Percentiles rank a stretch among this genome's conserved stretches.
These are phyloP conservation scores for Trichoderma asperellum DNA, from an alignment of 2,329 filamentous ascomycete species.

Conservation along the genomic window DNA sequence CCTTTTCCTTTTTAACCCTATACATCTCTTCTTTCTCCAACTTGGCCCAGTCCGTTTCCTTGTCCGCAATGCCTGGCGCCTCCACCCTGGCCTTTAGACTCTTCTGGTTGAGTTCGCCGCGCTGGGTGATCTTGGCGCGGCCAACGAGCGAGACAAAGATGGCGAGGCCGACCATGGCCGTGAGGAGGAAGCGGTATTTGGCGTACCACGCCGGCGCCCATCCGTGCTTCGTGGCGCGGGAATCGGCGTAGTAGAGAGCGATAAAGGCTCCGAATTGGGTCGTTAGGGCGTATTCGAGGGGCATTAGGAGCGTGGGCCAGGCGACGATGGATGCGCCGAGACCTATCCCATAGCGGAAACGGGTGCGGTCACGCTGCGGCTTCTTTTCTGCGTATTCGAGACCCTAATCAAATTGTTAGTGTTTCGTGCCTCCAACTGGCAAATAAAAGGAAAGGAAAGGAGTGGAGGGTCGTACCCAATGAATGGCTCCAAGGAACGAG, in stretches of 20 bases:
- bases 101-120: slow-evolving; percentile 37
- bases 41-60: slow-evolving; percentile 51
- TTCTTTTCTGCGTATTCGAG: slow-evolving; percentile 78
- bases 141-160: slow-evolving; percentile 83
- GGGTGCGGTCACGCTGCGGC: slow-evolving; percentile 65
- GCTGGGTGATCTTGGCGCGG: slow-evolving; percentile 70
- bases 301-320: slow-evolving; percentile 87
- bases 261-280: slow-evolving; percentile 85
- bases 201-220: slow-evolving; percentile 87
- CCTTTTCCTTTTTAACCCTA: slow-evolving; percentile 42
- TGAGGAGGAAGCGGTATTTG: slow-evolving; percentile 89
- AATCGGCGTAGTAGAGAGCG: slow-evolving; percentile 82
- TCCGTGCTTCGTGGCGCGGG: slow-evolving; percentile 70
- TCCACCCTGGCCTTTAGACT: slow-evolving; percentile 47
- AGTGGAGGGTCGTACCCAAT: slow-evolving; percentile 63
- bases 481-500: slow-evolving; percentile 90
- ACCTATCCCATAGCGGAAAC: slow-evolving; percentile 81
- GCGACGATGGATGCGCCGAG: slow-evolving; percentile 78
- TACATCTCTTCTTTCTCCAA: slow-evolving; percentile 49
- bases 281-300: slow-evolving; percentile 82
- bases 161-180: slow-evolving; percentile 81
- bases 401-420: slow-evolving; percentile 49
- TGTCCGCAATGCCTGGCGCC: slow-evolving; percentile 41
- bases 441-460: not conserved
- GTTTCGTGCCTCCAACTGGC: not conserved